phyloP scores from a whole-genome alignment of 805 yeast genomes.

The Torulaspora indica region DNA sequence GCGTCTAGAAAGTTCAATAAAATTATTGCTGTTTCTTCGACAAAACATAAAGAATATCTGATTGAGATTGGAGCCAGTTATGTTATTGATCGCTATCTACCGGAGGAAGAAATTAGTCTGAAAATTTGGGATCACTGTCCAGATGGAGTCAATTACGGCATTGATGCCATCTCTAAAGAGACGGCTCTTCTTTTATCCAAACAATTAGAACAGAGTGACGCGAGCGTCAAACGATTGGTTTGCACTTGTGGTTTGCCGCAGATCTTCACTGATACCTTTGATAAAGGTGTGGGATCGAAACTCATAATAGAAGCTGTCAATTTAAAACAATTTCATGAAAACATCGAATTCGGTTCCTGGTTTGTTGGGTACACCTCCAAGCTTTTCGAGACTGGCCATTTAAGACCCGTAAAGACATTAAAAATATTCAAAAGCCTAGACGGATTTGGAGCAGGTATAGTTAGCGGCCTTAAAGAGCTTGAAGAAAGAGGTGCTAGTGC shows the following conservation, averaged over 20 bases:
- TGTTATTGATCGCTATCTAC: constrained; percentile 37
- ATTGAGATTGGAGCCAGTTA: constrained; percentile 42
- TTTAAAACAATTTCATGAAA: constrained; percentile 44
- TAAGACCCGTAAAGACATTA: constrained; percentile 37
- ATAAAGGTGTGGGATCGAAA: constrained; percentile 16
- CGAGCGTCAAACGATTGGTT: constrained; percentile 31
- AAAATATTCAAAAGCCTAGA: constrained; percentile 37
- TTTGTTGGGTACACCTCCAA: constrained; percentile 37
- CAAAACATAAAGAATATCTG: constrained; percentile 37
- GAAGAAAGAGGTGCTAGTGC: constrained; percentile 42
- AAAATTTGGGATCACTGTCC: constrained; percentile 25
- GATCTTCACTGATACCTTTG: constrained; percentile 14
- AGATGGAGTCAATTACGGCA: constrained; percentile 37
- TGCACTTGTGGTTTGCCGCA: constrained; percentile 40
- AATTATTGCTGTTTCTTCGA: constrained; percentile 44
- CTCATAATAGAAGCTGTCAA: constrained; percentile 35
- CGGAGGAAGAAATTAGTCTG: constrained; percentile 22
- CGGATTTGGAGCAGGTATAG: constrained; percentile 29
- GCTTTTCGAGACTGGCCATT: constrained; percentile 28
- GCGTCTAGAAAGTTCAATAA: constrained; percentile 35
- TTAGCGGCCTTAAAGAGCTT: constrained; percentile 37
- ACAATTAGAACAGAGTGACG: constrained; percentile 22
- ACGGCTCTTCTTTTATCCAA: constrained; percentile 36
- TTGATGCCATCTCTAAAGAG: constrained; percentile 43
- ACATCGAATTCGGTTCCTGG: constrained; percentile 37